phyloP scores from a whole-genome alignment of 2,329 filamentous ascomycete genomes.

The Exophiala oligosperma region DNA sequence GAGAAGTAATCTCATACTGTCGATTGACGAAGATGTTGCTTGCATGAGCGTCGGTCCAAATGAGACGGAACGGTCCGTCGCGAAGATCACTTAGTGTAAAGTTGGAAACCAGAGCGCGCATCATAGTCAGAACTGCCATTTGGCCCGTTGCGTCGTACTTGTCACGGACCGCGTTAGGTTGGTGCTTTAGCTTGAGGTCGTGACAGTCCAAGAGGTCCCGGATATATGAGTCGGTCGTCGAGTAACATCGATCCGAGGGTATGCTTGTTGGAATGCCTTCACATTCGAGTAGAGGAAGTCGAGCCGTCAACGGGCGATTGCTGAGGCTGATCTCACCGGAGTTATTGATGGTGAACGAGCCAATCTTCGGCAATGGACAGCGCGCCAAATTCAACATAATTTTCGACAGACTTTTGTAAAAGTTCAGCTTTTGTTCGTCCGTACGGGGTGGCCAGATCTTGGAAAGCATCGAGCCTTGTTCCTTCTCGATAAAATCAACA shows the following conservation, averaged over 20 bases:
- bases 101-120: constrained; percentile 29
- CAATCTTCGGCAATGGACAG: not conserved
- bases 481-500: constrained; percentile 19
- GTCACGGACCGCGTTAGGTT: constrained; percentile 30
- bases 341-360: constrained; percentile 24
- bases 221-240: constrained; percentile 30
- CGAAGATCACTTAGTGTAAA: constrained; percentile 34
- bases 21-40: constrained; percentile 35
- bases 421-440: not conserved
- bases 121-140: constrained; percentile 31
- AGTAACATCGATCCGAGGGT: constrained; percentile 27
- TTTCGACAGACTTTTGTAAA: not conserved
- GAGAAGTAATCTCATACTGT: constrained; percentile 29
- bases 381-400: not conserved
- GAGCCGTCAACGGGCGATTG: constrained; percentile 4
- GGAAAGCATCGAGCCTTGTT: constrained; percentile 23
- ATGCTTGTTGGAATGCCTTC: constrained; percentile 30
- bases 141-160: constrained; percentile 14
- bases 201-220: constrained; percentile 31
- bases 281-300: constrained; percentile 9
- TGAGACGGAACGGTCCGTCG: constrained; percentile 37
- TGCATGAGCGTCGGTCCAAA: constrained; percentile 42
- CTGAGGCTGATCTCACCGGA: constrained; percentile 27
- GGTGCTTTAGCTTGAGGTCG: constrained; percentile 29
- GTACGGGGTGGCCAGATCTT: not conserved